phyloP scores from a whole-genome alignment of 768 basidiomycete genomes.

The Boletus sensibilis region DNA sequence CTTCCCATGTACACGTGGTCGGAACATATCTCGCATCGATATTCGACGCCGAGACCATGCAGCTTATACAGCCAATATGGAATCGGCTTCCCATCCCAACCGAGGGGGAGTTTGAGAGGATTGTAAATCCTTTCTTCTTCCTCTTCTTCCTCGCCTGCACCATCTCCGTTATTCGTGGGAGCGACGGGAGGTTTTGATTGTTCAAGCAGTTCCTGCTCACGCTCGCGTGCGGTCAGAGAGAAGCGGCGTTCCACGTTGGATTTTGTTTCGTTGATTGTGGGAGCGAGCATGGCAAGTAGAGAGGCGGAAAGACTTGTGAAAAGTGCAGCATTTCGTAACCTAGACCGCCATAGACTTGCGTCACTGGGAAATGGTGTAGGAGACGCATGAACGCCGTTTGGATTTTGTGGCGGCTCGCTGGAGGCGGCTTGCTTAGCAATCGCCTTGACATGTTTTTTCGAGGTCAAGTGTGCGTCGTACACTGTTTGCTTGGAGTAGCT shows the following conservation, averaged over 20 bases:
- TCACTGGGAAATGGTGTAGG: conserved; percentile 36
- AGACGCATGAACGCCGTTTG: conserved; percentile 30
- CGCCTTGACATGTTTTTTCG: conserved; percentile 95
- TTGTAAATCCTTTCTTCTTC: conserved; percentile 98
- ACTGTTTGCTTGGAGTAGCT: conserved; percentile 96
- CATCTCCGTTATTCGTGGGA: conserved; percentile 42
- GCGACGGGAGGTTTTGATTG: conserved; percentile 52
- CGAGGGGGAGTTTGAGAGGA: conserved; percentile 92
- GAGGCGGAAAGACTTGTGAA: conserved; percentile 68
- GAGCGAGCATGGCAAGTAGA: conserved; percentile 62
- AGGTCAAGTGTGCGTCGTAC: conserved; percentile 92
- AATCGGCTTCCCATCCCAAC: conserved; percentile 99
- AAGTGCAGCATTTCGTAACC: conserved; percentile 64
- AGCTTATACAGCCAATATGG: conserved; percentile 99
- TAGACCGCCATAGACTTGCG: conserved; percentile 38
- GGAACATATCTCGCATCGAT: conserved; percentile 96
- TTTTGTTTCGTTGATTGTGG: conserved; percentile 83
- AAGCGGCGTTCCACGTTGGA: conserved; percentile 95
- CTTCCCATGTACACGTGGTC: conserved; percentile 97
- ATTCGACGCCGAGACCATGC: conserved; percentile 97
- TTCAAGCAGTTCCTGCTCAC: conserved; percentile 89
- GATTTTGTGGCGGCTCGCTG: conserved; percentile 34
- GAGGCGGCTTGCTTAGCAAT: conserved; percentile 64
- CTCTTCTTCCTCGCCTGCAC: conserved; percentile 77
- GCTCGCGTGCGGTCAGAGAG: conserved; percentile 95